These are phyloP conservation scores for Ceratonia siliqua DNA, from an alignment of 306 rosid genomes.

Conservation along the genomic window DNA sequence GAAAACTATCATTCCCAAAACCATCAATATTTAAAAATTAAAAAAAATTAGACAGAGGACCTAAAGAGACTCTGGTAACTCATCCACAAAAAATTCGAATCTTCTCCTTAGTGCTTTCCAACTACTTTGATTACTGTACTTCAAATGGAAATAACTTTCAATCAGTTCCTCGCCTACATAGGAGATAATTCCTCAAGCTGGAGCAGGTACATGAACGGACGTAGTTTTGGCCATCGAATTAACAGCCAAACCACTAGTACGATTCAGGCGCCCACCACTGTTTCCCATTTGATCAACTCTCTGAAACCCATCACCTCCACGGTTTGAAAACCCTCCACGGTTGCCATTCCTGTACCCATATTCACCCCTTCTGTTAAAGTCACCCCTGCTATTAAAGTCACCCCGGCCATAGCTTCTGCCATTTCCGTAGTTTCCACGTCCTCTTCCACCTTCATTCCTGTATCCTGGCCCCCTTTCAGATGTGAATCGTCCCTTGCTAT, in stretches of 20 bases:
- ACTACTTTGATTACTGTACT: slow-evolving; percentile 34
- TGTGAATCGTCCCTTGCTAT: slow-evolving; percentile 56
- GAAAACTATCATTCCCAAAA: slow-evolving; percentile 40
- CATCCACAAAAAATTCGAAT: slow-evolving; percentile 31
- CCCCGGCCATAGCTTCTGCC: slow-evolving; percentile 67
- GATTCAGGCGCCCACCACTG: slow-evolving; percentile 54
- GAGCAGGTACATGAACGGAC: slow-evolving; percentile 54
- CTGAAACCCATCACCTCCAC: slow-evolving; percentile 70
- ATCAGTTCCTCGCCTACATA: slow-evolving; percentile 6
- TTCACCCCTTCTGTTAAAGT: slow-evolving; percentile 52
- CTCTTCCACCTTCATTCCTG: slow-evolving; percentile 74
- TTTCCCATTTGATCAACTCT: slow-evolving; percentile 52
- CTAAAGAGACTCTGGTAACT: slow-evolving; percentile 39
- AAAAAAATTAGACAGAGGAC: not conserved
- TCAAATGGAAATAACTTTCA: slow-evolving; percentile 31
- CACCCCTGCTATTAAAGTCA: slow-evolving; percentile 56
- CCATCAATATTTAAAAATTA: slow-evolving; percentile 25
- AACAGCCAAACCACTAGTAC: slow-evolving; percentile 49
- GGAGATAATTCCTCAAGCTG: slow-evolving; percentile 51
- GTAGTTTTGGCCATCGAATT: slow-evolving; percentile 46
- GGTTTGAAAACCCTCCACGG: slow-evolving; percentile 53
- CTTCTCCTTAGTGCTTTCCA: slow-evolving; percentile 33
- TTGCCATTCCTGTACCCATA: slow-evolving; percentile 61
- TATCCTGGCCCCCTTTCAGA: slow-evolving; percentile 61
- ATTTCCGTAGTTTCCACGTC: slow-evolving; percentile 71